These are phyloP conservation scores for Claviceps quebecensis DNA, from an alignment of 2,329 filamentous ascomycete genomes.

Conservation along the genomic window DNA sequence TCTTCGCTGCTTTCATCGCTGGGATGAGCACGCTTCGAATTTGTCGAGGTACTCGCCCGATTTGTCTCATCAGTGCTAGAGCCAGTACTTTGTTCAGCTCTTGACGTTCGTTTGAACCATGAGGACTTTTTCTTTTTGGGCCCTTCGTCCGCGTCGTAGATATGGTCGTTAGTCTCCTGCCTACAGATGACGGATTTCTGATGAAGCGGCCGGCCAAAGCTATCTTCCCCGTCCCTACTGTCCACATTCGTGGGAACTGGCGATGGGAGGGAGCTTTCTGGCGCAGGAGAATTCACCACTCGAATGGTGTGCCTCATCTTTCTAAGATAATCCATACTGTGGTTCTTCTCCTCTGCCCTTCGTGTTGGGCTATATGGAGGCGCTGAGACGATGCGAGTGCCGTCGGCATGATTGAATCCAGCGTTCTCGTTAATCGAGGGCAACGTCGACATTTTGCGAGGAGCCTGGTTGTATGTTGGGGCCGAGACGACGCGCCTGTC, in stretches of 20 bases:
- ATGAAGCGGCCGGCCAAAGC: conserved; percentile 10
- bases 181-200: conserved; percentile 8
- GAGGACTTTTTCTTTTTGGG: conserved; percentile 31
- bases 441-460: conserved; percentile 24
- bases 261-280: conserved; percentile 18
- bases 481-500: conserved; percentile 38
- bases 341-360: conserved; percentile 18
- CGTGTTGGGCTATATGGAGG: conserved; percentile 24
- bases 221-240: conserved; percentile 21
- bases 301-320: conserved; percentile 38
- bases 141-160: conserved; percentile 9
- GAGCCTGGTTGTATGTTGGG: conserved; percentile 30
- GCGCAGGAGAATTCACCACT: conserved; percentile 35
- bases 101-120: conserved; percentile 38
- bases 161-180: conserved; percentile 9
- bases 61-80: not conserved
- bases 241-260: conserved; percentile 28
- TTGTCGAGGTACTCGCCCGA: conserved; percentile 1
- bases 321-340: conserved; percentile 30
- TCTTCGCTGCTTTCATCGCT: conserved; percentile 12
- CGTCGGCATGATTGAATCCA: conserved; percentile 16
- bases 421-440: conserved; percentile 36
- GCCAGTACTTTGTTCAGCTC: conserved; percentile 14
- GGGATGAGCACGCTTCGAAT: conserved; percentile 7
- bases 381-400: conserved; percentile 32